Evolutionary conservation across 2,329 filamentous ascomycete genomes (phyloP).

Genomic region (Trichoderma koningiopsis): DNA sequence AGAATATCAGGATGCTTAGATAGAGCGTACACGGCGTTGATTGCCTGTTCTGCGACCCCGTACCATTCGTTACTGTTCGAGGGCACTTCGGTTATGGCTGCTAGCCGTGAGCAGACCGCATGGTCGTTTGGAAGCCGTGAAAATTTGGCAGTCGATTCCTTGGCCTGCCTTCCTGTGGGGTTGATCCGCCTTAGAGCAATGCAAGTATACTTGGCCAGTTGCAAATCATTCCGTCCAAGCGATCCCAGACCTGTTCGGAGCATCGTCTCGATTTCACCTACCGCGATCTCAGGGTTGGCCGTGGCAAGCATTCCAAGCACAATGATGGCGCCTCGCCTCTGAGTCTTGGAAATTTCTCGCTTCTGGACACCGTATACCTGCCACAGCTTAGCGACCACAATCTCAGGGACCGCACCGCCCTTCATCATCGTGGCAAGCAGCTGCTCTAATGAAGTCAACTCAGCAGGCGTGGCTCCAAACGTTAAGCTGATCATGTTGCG

Average conservation of each 20-base stretch:
- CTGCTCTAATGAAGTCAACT: conserved; percentile 93
- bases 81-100: conserved; percentile 80
- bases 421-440: conserved; percentile 98
- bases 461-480: conserved; percentile 90
- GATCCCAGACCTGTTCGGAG: conserved; percentile 83
- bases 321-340: conserved; percentile 91
- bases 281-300: conserved; percentile 88
- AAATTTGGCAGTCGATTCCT: conserved; percentile 68
- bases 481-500: conserved; percentile 99
- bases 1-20: conserved; percentile 93
- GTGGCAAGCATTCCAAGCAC: conserved; percentile 95
- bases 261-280: conserved; percentile 94
- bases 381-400: conserved; percentile 91
- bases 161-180: conserved; percentile 76
- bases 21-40: conserved; percentile 90
- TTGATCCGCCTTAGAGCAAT: conserved; percentile 91
- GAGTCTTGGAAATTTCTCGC: conserved; percentile 87
- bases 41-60: conserved; percentile 92
- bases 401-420: conserved; percentile 78
- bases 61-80: conserved; percentile 96
- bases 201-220: conserved; percentile 92
- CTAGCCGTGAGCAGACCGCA: conserved; percentile 77
- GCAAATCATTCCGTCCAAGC: conserved; percentile 78
- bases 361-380: conserved; percentile 95
- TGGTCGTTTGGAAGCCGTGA: conserved; percentile 90